Evolutionary conservation across 495 filamentous ascomycete genomes (phyloP), one percentile per base, ranked within the genome.

Genomic region (Podospora fimiseda): DNA sequence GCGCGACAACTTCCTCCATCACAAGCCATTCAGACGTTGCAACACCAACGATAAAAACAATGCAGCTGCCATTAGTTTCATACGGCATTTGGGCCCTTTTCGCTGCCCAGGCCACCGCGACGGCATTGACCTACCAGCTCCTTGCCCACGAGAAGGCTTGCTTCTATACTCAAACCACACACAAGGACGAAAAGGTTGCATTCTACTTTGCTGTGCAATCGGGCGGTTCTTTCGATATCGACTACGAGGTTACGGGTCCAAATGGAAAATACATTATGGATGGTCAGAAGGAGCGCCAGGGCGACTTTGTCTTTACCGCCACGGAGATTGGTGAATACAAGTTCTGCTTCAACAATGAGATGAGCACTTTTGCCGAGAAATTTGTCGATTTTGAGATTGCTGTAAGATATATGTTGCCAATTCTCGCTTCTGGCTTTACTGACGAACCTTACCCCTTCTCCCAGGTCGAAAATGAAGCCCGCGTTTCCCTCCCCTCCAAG

Each of bases 201-300:
- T 99, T 99, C 64, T 99, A 99, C 73, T 99, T 97, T 70, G 94
- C 94, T 48, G 93, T 96, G 16, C 90, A 96, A 93, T 87, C 90
- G 15, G 90, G 90, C 56, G 89, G 92, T 50, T 92, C 89, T 37
- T 96, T 95, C 78, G 91, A 97, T 75, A 79, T 99, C 68, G 90
- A 96, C 72, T 97, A 93, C 75, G 73, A 80, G 58, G 92, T 97
- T 44, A 79, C 80, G 8, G 93, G 89, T 19, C 94, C 94, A 13
- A 81, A 81, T 57, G 83, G 86, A 43, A 92, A 87, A 69, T 71
- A 87, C 48, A 86, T 99, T 47, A 69, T 96, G 60, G 88, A 95
- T 53, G 93, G 89, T 45, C 74, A 81, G 56, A 96, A 95, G 70
- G 93, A 99, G 69, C 78, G 93, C 51, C 93, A 97, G 72, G 93